Evolutionary conservation across 2,329 filamentous ascomycete species (phyloP).

Genomic region (Xylariaceae sp.): DNA sequence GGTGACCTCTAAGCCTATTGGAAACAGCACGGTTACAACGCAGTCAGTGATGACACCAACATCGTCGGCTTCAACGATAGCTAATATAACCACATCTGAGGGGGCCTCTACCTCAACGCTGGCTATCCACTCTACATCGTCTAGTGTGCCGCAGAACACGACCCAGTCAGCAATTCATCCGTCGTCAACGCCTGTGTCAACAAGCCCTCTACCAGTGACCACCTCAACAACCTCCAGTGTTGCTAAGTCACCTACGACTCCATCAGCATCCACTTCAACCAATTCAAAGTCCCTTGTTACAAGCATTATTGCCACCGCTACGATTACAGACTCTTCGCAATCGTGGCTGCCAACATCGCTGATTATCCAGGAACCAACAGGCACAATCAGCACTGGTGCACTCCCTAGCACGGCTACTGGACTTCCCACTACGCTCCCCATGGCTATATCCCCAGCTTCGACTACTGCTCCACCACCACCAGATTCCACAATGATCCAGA

Average conservation of each 20-base stretch:
- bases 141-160: slow-evolving; percentile 6
- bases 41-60: slow-evolving; percentile 10
- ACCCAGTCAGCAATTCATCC: slow-evolving; percentile 8
- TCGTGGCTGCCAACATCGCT: slow-evolving; percentile 59
- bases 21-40: slow-evolving; percentile 15
- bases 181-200: slow-evolving; percentile 2
- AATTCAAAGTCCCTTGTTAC: slow-evolving; percentile 30
- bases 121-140: slow-evolving; percentile 7
- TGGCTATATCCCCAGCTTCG: slow-evolving; percentile 67
- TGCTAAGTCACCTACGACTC: slow-evolving; percentile 13
- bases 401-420: slow-evolving; percentile 45
- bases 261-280: slow-evolving; percentile 12
- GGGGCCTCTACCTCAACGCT: slow-evolving; percentile 3
- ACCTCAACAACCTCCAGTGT: slow-evolving; percentile 14
- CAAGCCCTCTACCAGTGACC: slow-evolving; percentile 9
- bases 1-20: neutral
- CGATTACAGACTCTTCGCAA: slow-evolving; percentile 42
- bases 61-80: slow-evolving; percentile 2
- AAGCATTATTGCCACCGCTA: slow-evolving; percentile 41
- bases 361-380: slow-evolving; percentile 47
- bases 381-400: slow-evolving; percentile 37
- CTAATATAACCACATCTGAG: slow-evolving; percentile 12
- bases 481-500: slow-evolving; percentile 69
- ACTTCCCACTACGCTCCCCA: slow-evolving; percentile 65
- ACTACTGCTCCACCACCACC: slow-evolving; percentile 50